These are phyloP conservation scores for Maudiozyma bulderi DNA, from an alignment of 805 yeast genomes.

Conservation along the genomic window DNA sequence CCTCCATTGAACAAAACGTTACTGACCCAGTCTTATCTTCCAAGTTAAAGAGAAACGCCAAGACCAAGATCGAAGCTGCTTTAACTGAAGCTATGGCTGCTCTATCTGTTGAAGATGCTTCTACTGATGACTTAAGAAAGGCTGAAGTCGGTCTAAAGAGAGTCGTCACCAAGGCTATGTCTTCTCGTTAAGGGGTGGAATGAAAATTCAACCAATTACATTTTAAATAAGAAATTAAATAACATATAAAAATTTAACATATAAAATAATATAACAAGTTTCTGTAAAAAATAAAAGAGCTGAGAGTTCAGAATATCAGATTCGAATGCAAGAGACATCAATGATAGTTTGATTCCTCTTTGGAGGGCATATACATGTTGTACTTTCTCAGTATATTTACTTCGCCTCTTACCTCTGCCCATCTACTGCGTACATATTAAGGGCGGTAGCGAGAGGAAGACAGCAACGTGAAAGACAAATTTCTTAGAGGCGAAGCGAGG, in stretches of 20 bases:
- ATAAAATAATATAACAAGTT: not conserved
- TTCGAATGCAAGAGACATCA: not conserved
- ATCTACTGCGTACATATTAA: too few relatives aligned
- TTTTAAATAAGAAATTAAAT: not conserved
- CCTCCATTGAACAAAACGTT: conserved; percentile 88
- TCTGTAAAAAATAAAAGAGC: not conserved
- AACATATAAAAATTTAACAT: not conserved
- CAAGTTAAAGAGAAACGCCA: conserved; percentile 93
- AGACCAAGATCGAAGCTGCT: conserved; percentile 96
- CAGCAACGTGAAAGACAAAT: too few relatives aligned
- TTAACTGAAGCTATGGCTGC: conserved; percentile 97
- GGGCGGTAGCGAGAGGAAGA: too few relatives aligned
- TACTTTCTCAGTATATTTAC: too few relatives aligned
- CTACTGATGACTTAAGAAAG: conserved; percentile 97
- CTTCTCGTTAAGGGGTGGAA: conserved; percentile 69
- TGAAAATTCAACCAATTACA: not conserved
- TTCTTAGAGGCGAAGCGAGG: too few relatives aligned
- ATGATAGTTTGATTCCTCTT: not conserved
- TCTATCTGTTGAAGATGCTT: conserved; percentile 89
- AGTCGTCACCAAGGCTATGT: conserved; percentile 98
- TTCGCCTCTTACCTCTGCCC: too few relatives aligned
- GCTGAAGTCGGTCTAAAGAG: conserved; percentile 99
- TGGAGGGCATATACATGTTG: too few relatives aligned
- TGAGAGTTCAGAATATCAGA: not conserved
- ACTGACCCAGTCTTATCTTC: conserved; percentile 97